Base-by-base conservation (phyloP, 2,329 filamentous ascomycete species). In the Phyllosticta capitalensis region DNA sequence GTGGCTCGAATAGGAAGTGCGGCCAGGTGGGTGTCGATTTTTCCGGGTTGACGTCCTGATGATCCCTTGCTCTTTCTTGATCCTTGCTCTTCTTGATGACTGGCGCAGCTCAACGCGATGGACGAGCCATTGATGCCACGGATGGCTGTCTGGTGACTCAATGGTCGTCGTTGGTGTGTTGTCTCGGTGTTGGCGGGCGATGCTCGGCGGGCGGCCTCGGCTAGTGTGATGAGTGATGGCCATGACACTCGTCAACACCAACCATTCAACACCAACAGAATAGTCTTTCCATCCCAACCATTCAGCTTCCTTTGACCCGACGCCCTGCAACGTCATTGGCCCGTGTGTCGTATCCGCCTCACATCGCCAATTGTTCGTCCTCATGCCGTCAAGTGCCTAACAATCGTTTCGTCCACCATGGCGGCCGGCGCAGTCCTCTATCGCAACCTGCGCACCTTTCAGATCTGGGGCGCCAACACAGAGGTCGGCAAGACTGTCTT, bases 401-500 rank as follows among this genome's bases (percentile, higher is more conserved):
- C 38, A 6, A n/a, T n/a, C 38, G 48, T 54, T 45, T 30, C 45
- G 51, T 20, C 26, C 24, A 54, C 28, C 17, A 60, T 71, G 70
- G 76, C 71, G 24, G 73, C 84, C 56, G 79, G 83, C 54, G 80
- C 84, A 56, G 77, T 84, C 54, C 77, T 91, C 45, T 89, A 85
- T 83, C 83, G 85, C 62, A 82, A 81, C 9, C 77, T 92, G 58
- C 83, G 84, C 62, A 79, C 83, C 12, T 82, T 89, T 65, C 89
- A 94, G 72, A 77, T 95, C 45, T 95, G 88, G 67, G 90, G 90
- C 26, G 88, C 90, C 53, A 94, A 92, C 67, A 94, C 90, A 0
- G 84, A 89, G 64, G 88, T 94, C 24, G 90, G 90, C 64, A 95
- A 95, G 77, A 95, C 90, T 0, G 83, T 95, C 30, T 81, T 91